phyloP scores from a whole-genome alignment of 176 grass and related monocot genomes.

The Carex littledalei region DNA sequence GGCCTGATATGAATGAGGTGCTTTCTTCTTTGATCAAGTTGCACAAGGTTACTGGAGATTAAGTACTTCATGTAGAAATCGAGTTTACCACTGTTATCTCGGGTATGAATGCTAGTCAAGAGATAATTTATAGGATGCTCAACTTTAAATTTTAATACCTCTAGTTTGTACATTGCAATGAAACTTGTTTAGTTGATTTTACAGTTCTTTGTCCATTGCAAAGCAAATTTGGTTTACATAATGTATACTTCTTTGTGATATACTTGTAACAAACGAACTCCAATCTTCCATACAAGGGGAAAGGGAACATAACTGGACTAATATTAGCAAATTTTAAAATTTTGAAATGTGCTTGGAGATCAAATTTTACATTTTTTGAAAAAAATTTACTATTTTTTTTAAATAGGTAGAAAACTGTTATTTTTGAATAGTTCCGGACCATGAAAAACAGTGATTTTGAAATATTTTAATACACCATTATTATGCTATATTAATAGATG shows the following conservation, averaged over 20 bases:
- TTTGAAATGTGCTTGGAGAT: too few relatives aligned
- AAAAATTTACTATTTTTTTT: too few relatives aligned
- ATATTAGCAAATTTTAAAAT: not conserved
- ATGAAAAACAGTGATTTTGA: too few relatives aligned
- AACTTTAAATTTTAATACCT: not conserved
- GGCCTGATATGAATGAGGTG: slow-evolving; percentile 67
- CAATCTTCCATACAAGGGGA: too few relatives aligned
- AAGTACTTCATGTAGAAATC: not conserved
- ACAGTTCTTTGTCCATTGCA: not conserved
- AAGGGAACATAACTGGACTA: too few relatives aligned
- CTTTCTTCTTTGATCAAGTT: slow-evolving; percentile 55
- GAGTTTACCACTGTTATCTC: not conserved
- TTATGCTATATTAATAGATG: too few relatives aligned
- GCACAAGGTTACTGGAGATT: slow-evolving; percentile 6
- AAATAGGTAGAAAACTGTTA: too few relatives aligned
- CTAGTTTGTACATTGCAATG: not conserved
- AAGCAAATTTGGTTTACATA: not conserved
- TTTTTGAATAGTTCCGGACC: too few relatives aligned
- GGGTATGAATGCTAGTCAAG: not conserved
- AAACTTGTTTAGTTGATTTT: not conserved
- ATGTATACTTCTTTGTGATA: not conserved
- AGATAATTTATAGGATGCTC: not conserved
- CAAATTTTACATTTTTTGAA: too few relatives aligned
- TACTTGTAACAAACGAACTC: too few relatives aligned
- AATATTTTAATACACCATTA: too few relatives aligned